A percentile compares a stretch with the other conserved stretches of the same genome.
phyloP scores from a whole-genome alignment of 2,329 filamentous ascomycete species.

The Beauveria bassiana region DNA sequence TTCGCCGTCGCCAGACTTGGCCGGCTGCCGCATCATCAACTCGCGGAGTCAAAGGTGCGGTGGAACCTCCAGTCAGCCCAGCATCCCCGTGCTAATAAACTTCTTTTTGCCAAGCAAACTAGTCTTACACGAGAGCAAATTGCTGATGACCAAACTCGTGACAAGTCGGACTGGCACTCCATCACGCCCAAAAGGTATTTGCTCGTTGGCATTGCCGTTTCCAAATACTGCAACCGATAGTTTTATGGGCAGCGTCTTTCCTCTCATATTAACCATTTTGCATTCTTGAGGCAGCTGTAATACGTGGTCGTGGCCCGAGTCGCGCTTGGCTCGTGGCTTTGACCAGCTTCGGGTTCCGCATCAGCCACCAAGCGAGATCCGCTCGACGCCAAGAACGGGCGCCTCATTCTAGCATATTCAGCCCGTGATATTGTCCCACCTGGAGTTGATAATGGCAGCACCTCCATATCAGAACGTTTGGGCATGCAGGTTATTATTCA shows the following conservation, averaged over 20 bases:
- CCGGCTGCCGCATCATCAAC: background rate
- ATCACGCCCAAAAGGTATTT: background rate
- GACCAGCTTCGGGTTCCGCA: background rate
- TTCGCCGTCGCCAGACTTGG: background rate
- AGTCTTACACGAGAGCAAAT: background rate
- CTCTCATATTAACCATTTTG: background rate
- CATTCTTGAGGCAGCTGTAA: too few relatives aligned
- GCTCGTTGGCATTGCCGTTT: background rate
- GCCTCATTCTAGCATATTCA: background rate
- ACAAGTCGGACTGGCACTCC: background rate
- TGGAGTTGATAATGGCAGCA: background rate
- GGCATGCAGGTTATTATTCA: background rate
- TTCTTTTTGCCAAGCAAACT: background rate
- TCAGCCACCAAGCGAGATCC: background rate
- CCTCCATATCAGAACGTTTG: background rate
- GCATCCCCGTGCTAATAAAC: background rate
- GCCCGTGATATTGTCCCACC: background rate
- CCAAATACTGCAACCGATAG: background rate
- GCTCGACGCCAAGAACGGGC: background rate
- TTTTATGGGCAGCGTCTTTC: background rate
- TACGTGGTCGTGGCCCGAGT: too few relatives aligned
- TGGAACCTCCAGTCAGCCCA: background rate
- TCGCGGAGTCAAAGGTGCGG: background rate
- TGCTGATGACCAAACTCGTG: too few relatives aligned
- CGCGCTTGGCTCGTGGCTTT: background rate